Evolutionary conservation across 2,329 filamentous ascomycete species (phyloP).

Genomic region (Pezicula neosporulosa): DNA sequence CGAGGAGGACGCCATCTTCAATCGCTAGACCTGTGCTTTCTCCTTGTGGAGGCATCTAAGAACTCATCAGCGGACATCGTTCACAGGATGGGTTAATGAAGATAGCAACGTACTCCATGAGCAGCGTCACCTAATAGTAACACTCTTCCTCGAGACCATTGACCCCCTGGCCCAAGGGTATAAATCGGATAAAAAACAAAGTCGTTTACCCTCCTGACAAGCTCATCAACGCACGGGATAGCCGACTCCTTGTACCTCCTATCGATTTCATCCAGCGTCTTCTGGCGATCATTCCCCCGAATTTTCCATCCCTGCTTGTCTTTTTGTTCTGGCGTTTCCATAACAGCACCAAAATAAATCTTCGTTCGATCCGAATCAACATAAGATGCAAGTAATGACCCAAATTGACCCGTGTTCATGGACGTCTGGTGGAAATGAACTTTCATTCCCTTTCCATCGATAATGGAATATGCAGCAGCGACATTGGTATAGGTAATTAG

Average conservation of each 20-base stretch:
- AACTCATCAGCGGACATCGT: background rate
- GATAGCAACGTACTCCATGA: conserved; percentile 9
- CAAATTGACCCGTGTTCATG: conserved; percentile 8
- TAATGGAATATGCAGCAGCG: conserved; percentile 7
- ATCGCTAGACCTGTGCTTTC: conserved; percentile 48
- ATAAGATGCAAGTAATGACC: conserved; percentile 8
- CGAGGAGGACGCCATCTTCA: conserved; percentile 47
- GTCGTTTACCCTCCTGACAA: conserved; percentile 5
- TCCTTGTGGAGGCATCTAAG: conserved; percentile 45
- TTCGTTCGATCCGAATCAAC: conserved; percentile 3
- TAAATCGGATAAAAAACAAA: conserved; percentile 13
- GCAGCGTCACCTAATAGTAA: conserved; percentile 17
- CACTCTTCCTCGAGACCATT: conserved; percentile 7
- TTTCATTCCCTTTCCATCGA: background rate
- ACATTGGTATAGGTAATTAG: conserved; percentile 6
- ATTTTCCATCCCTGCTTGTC: conserved; percentile 13
- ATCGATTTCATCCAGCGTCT: conserved; percentile 6
- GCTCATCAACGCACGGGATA: conserved; percentile 3
- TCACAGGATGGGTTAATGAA: background rate
- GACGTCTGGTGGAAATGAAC: conserved; percentile 8
- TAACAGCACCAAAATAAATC: conserved; percentile 11
- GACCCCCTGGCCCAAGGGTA: conserved; percentile 7
- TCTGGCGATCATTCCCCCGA: conserved; percentile 2
- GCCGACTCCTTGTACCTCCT: conserved; percentile 6
- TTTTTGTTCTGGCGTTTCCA: conserved; percentile 6